Base-by-base conservation (phyloP, 2,329 filamentous ascomycete genomes). In the Aspergillus japonicus region DNA sequence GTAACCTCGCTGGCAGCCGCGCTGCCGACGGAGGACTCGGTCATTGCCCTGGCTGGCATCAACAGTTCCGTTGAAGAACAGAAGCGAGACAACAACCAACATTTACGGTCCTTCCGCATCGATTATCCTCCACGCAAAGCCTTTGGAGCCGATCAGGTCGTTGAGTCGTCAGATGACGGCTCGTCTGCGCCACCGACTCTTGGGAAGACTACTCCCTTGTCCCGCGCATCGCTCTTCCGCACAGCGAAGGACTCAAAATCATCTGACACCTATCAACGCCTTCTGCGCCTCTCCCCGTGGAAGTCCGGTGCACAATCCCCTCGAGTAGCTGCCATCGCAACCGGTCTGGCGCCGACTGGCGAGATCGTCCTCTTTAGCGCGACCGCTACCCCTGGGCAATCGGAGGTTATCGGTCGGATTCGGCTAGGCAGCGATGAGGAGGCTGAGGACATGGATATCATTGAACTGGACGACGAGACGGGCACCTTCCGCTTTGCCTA, bases 311-410 rank as follows among this genome's bases (percentile, higher is more conserved):
- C 81, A 49, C 82, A 80, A 21, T 78, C 81, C 59, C 83, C 84
- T 48, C 84, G 91, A 61, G 81, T 96, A 44, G 92, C 90, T 60
- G 92, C 87, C 12, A 87, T 90, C 61, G 89, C 92, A 10, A 93
- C 92, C 0, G 91, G 90, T 29, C 80, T 96, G 64, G 87, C 90
- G 21, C 87, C 87, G 61, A 81, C 89, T 51, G 85, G 89, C 12
- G 90, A 97, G 77, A 85, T 97, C 62, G 88, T 91, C 26, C 77
- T 96, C 47, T 96, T 96, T 72, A 85, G 90, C 71, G 86, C 88
- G 19, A 85, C 82, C 19, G 84, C 83, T 1, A 77, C 80, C 1
- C 84, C 84, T 16, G 78, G 79, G 39, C 64, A 76, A 14, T 68
- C 75, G 19, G 83, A 87, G 60, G 77, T 87, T 11, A 79, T 86